Evolutionary conservation across 2,329 filamentous ascomycete species (phyloP), one percentile per base, ranked within the genome.

Genomic region (Leptographium flavum): DNA sequence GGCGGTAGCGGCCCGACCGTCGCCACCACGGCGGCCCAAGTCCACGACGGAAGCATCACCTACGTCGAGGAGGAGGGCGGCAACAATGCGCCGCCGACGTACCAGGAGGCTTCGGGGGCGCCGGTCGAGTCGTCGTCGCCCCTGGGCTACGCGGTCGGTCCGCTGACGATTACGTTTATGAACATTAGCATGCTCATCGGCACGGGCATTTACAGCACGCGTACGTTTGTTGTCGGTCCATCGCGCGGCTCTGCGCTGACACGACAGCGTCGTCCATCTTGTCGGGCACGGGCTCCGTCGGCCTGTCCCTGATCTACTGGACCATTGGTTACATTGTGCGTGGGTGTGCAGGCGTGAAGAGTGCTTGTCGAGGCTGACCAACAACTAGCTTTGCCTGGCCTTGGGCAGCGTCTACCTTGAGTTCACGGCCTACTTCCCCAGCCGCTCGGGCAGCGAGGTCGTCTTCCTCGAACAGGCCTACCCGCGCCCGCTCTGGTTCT

Each of bases 391-490:
- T 42, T 70, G 76, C 0, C 55, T 67, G 0, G 65, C 71, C 3
- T 70, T 69, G 2, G 66, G 81, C 5, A 62, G 67, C 0, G 69
- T 79, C 0, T 82, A 81, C 46, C 69, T 82, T 13, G 79, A 83
- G 53, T 71, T 74, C 15, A 70, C 76, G 0, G 67, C 74, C 1
- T 82, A 77, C 50, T 83, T 82, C 46, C 78, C 79, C 1, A 81
- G 73, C 54, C 71, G 79, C 14, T 80, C 74, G 3, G 79, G 79
- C 0, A 70, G 71, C 0, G 76, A 83, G 53, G 78, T 79, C 0
- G 79, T 80, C 0, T 83, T 81, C 52, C 66, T 83, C 0, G 79
- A 83, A 52, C 79, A 83, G 54, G 73, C 76, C 0, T 83, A 71
- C 49, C 78, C 78, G 1, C 67, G 75, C 1, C 79, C 79, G 0